Conservation (phyloP, 257 asterid species). For the Solanum pennellii region DNA sequence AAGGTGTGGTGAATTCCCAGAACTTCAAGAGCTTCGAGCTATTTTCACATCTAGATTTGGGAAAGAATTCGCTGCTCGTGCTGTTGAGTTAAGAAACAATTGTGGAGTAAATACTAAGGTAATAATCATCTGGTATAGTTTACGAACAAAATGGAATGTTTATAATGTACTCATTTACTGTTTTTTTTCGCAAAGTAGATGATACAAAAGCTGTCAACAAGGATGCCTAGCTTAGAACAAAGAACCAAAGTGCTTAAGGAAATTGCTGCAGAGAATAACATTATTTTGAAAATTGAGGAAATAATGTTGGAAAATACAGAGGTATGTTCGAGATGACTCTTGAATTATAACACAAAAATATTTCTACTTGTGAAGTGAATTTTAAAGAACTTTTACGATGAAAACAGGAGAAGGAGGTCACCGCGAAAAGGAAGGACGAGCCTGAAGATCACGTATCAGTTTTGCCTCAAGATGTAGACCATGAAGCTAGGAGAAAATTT, state of each 20-base stretch:
- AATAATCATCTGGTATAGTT: background rate
- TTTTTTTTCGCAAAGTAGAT: constrained; percentile 17
- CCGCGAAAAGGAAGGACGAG: background rate
- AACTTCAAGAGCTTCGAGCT: constrained; percentile 61
- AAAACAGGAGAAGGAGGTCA: constrained; percentile 16
- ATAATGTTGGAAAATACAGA: background rate
- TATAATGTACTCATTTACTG: background rate
- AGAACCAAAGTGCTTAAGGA: constrained; percentile 46
- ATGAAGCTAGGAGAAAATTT: constrained; percentile 31
- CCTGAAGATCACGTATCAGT: background rate
- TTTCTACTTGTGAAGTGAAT: background rate
- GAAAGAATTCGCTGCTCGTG: constrained; percentile 52
- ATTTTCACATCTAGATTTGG: constrained; percentile 47
- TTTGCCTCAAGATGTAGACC: background rate
- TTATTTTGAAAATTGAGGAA: constrained; percentile 37
- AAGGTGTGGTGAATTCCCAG: constrained; percentile 94
- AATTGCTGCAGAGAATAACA: constrained; percentile 64
- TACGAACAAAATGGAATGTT: background rate
- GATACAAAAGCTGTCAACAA: constrained; percentile 71
- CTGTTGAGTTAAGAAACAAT: constrained; percentile 67
- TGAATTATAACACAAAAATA: background rate
- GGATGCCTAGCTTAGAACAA: constrained; percentile 51
- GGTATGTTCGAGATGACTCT: constrained; percentile 14
- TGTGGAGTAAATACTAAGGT: constrained; percentile 88
- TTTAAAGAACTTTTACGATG: background rate